phyloP scores from a whole-genome alignment of 2,329 filamentous ascomycete species.

The Trichoderma hamatum region DNA sequence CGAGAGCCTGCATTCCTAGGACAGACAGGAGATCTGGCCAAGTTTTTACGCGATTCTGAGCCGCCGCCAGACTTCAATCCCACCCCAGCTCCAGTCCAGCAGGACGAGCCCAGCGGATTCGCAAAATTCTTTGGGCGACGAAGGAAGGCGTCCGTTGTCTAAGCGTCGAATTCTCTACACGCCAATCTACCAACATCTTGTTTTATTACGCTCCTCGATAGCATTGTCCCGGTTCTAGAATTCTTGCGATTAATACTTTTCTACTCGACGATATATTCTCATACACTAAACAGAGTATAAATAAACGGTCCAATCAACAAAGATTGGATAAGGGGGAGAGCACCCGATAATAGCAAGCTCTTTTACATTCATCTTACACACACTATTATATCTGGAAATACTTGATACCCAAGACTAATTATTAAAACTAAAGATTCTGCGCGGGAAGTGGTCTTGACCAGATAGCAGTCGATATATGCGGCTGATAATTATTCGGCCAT shows the following conservation, averaged over 20 bases:
- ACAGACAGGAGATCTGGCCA: conserved; percentile 69
- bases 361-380: conserved; percentile 5
- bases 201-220: neutral
- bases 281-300: neutral
- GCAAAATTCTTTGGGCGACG: conserved; percentile 54
- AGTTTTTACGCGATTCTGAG: conserved; percentile 70
- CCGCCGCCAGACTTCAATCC: conserved; percentile 54
- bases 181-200: neutral
- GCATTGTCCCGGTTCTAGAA: neutral
- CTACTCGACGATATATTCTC: neutral
- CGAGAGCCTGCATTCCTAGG: conserved; percentile 55
- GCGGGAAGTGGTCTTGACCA: neutral
- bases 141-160: conserved; percentile 50
- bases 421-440: neutral
- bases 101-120: conserved; percentile 47
- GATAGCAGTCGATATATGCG: neutral
- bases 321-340: neutral
- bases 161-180: neutral
- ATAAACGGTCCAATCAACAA: neutral
- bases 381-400: conserved; percentile 1
- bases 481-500: neutral
- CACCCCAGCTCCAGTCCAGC: conserved; percentile 34
- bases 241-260: neutral
- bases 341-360: neutral
- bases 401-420: conserved; percentile 20